These are phyloP conservation scores for Tothia fuscella DNA, from an alignment of 2,329 filamentous ascomycete genomes.

Conservation along the genomic window DNA sequence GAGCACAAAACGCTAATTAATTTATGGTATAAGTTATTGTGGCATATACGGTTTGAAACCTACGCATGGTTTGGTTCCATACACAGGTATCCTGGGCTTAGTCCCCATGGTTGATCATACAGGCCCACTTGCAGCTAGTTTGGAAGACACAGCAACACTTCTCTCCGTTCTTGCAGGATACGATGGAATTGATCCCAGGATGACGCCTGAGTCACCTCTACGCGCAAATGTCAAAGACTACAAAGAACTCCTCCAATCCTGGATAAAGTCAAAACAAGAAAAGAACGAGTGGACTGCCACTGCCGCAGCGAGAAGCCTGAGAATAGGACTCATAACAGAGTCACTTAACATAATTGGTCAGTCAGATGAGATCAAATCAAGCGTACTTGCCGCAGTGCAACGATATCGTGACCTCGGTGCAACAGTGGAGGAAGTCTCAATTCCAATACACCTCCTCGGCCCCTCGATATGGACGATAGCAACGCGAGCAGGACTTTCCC, in stretches of 20 bases:
- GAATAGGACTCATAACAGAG: conserved; percentile 36
- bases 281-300: conserved; percentile 19
- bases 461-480: conserved; percentile 37
- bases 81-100: conserved; percentile 31
- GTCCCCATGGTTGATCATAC: conserved; percentile 34
- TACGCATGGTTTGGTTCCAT: conserved; percentile 32
- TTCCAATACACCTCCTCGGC: conserved; percentile 36
- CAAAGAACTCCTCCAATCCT: conserved; percentile 16
- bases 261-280: conserved; percentile 17
- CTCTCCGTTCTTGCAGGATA: conserved; percentile 32
- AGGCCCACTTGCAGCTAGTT: conserved; percentile 30
- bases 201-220: conserved; percentile 29
- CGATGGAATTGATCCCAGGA: conserved; percentile 33
- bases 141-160: conserved; percentile 30
- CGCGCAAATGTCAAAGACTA: conserved; percentile 26
- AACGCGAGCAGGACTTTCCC: conserved; percentile 20
- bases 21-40: conserved; percentile 10
- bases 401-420: conserved; percentile 32
- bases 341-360: conserved; percentile 29
- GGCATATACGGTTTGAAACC: conserved; percentile 22
- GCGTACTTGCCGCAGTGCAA: conserved; percentile 25
- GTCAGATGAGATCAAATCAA: conserved; percentile 26
- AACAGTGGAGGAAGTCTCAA: conserved; percentile 31
- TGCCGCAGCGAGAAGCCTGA: conserved; percentile 27
- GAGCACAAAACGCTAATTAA: too few species aligned